Evolutionary conservation across 805 yeast species (phyloP).

Genomic region (Cyberlindnera nakhonratchasimensis): DNA sequence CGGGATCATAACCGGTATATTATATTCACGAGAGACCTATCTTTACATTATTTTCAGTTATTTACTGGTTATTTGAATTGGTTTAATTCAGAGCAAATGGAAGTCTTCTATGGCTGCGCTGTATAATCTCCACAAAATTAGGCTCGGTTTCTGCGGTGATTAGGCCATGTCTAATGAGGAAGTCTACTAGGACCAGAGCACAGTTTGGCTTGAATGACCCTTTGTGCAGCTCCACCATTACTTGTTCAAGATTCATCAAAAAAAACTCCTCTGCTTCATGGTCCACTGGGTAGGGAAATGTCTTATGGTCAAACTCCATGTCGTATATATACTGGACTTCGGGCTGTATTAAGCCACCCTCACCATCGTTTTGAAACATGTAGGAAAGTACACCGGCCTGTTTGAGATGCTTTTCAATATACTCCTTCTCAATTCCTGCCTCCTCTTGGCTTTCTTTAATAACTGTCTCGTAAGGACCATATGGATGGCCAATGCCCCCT

Average conservation of each 20-base stretch:
- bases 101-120: constrained; percentile 61
- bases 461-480: constrained; percentile 70
- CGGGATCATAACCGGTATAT: not conserved
- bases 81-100: constrained; percentile 58
- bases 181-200: constrained; percentile 75
- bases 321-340: constrained; percentile 86
- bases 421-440: constrained; percentile 64
- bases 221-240: constrained; percentile 42
- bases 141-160: constrained; percentile 65
- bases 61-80: too few relatives aligned
- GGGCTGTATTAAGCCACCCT: constrained; percentile 70
- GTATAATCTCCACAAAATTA: constrained; percentile 55
- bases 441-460: constrained; percentile 88
- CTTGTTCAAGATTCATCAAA: constrained; percentile 58
- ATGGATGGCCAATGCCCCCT: constrained; percentile 88
- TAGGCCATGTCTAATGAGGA: constrained; percentile 80
- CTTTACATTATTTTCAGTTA: too few relatives aligned
- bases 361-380: constrained; percentile 43
- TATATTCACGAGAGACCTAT: too few relatives aligned
- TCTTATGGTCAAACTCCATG: constrained; percentile 43
- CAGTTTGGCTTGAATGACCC: constrained; percentile 89
- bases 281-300: constrained; percentile 59
- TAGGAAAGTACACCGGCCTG: constrained; percentile 71
- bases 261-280: constrained; percentile 74
- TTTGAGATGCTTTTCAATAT: constrained; percentile 42